Evolutionary conservation across 1,284 basidiomycete genomes (phyloP), one percentile per base, ranked within the genome.

Genomic region (Lignosus rhinocerotis): DNA sequence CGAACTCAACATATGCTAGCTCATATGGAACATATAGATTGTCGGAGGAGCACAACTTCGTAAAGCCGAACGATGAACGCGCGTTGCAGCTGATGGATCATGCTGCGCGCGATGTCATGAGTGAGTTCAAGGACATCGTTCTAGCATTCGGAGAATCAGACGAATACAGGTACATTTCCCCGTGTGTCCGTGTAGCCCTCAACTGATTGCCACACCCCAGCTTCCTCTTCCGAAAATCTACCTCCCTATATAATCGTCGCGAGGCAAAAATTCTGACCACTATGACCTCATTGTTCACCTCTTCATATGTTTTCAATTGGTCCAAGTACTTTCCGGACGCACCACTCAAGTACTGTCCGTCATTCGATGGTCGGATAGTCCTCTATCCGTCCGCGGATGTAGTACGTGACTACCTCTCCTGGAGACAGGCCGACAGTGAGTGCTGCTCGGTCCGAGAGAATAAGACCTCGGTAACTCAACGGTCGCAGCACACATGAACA

Each of bases 111-210:
- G 78, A 85, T 45, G 82, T 97, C 36, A 92, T 99, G 90, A 76
- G 87, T 38, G 87, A 90, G 68, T 89, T 90, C 68, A 82, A 84
- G 45, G 93, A 96, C 70, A 84, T 96, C 52, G 77, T 93, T 6
- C 80, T 96, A 32, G 96, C 84, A 0, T 99, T 97, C 72, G 96
- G 96, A 1, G 93, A 99, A 77, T 96, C 94, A 42, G 97, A 99
- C 73, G 97, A 99, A 75, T 98, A 87, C 76, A 97, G 94, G 94
- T 91, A 64, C 59, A 81, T 9, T 70, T 1, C 30, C 3, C 3
- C 1, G 16, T 45, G 1, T 3, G 34, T 36, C n/a, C 5, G 3
- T 2, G 10, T 47, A n/a, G 48, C 16, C 50, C 48, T 38, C 21
- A 36, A 49, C 19, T 55, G 30, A 54, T 17, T 10, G 16, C 21